Conservation (phyloP, 345 rosid genomes). For the Eucalyptus melliodora region DNA sequence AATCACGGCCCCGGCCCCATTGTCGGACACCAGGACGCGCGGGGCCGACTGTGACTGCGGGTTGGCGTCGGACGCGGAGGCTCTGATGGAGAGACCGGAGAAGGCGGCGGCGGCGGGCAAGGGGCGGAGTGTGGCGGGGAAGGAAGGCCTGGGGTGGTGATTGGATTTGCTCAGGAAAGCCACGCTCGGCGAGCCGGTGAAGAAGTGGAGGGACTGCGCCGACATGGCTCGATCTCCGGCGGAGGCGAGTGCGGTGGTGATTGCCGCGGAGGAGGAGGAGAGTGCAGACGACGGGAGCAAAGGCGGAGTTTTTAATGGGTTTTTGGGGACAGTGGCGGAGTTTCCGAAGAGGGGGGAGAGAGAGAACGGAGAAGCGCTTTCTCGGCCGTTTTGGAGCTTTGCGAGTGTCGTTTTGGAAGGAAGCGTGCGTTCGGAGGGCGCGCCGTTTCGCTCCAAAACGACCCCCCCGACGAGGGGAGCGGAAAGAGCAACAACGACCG, state of each 20-base stretch:
- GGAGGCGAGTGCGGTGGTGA: not conserved
- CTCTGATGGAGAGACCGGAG: conserved; percentile 18
- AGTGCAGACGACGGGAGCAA: not conserved
- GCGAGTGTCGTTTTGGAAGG: not conserved
- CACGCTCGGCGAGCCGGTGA: conserved; percentile 20
- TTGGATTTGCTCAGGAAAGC: conserved; percentile 15
- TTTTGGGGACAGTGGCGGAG: conserved; percentile 16
- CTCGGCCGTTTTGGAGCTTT: not conserved
- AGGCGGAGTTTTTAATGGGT: not conserved
- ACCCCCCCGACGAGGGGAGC: not conserved
- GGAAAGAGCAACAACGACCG: not conserved
- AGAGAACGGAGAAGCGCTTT: not conserved
- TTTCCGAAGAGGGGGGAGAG: conserved; percentile 2
- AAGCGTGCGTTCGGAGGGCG: not conserved
- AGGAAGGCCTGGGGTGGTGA: conserved; percentile 3
- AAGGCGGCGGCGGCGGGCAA: not conserved
- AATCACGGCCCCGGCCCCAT: conserved; percentile 24
- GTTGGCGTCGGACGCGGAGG: conserved; percentile 18
- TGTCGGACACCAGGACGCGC: conserved; percentile 34
- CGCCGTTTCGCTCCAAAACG: not conserved
- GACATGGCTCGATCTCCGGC: conserved; percentile 23
- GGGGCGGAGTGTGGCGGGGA: conserved; percentile 16
- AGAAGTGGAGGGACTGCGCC: conserved; percentile 63
- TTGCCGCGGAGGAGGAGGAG: not conserved
- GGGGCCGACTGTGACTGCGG: conserved; percentile 5